phyloP scores from a whole-genome alignment of 148 eudicot genomes.

The Rhododendron mucronatum region DNA sequence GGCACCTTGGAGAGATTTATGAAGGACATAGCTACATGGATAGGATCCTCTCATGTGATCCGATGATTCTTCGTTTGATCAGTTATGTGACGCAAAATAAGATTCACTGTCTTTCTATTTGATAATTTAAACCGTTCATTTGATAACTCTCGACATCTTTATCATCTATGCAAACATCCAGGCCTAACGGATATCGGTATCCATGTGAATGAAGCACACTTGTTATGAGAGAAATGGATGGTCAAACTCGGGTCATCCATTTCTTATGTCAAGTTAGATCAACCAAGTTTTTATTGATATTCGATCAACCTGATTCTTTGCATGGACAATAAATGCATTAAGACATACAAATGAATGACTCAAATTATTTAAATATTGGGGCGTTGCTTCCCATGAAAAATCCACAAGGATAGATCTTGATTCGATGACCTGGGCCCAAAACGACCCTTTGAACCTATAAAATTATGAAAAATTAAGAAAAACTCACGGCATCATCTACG shows the following conservation, averaged over 20 bases:
- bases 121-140: not conserved
- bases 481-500: too few relatives aligned
- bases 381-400: too few relatives aligned
- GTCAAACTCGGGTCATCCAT: not conserved
- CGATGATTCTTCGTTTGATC: not conserved
- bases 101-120: not conserved
- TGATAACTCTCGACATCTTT: not conserved
- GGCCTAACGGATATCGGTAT: not conserved
- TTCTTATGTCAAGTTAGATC: too few relatives aligned
- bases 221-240: not conserved
- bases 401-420: too few relatives aligned
- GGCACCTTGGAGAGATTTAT: not conserved
- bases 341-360: not conserved
- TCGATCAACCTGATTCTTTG: not conserved
- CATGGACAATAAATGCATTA: not conserved
- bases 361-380: not conserved
- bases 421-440: too few relatives aligned
- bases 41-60: not conserved
- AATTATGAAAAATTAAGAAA: too few relatives aligned
- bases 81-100: not conserved
- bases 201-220: not conserved
- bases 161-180: not conserved
- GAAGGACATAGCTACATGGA: not conserved
- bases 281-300: not conserved
- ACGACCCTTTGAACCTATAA: too few relatives aligned